These are phyloP conservation scores for Benincasa hispida DNA, from an alignment of 306 rosid species.

Conservation along the genomic window DNA sequence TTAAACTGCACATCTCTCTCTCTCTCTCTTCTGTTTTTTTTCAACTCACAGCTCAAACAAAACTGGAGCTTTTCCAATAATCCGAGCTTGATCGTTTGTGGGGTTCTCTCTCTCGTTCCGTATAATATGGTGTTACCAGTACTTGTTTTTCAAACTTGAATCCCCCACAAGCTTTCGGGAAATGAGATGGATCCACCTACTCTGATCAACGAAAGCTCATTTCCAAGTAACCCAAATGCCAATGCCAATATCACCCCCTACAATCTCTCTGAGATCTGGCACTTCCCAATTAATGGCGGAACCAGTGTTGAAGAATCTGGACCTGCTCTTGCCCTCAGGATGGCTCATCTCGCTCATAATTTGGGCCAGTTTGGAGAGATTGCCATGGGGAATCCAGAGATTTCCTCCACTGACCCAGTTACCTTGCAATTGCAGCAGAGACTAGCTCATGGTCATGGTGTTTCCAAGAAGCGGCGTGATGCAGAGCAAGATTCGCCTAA, in stretches of 20 bases:
- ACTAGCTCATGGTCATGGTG: conserved; percentile 10
- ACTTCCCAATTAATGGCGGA: conserved; percentile 27
- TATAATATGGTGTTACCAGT: not conserved
- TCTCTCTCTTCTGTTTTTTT: not conserved
- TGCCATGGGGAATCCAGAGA: conserved; percentile 24
- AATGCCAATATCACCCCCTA: conserved; percentile 31
- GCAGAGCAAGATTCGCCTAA: conserved; percentile 37
- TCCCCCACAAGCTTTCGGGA: not conserved
- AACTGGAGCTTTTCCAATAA: not conserved
- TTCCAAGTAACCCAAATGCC: conserved; percentile 29
- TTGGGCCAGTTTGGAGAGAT: conserved; percentile 35
- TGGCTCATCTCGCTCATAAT: conserved; percentile 26
- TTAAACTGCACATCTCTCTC: conserved; percentile 7
- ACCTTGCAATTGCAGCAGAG: conserved; percentile 22
- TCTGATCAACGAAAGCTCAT: conserved; percentile 32
- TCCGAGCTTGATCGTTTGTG: not conserved
- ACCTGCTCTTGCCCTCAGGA: conserved; percentile 34
- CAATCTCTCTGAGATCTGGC: conserved; percentile 77
- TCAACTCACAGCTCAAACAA: not conserved
- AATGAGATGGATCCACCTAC: conserved; percentile 63
- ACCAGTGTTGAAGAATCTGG: conserved; percentile 19
- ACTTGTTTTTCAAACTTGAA: not conserved
- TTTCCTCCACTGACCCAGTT: conserved; percentile 20
- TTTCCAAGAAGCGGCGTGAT: conserved; percentile 40
- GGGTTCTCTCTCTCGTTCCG: not conserved